Percentiles rank a stretch among this genome's conserved stretches.
Conservation (phyloP, 176 grass and related monocot species). For the Avena eriantha region DNA sequence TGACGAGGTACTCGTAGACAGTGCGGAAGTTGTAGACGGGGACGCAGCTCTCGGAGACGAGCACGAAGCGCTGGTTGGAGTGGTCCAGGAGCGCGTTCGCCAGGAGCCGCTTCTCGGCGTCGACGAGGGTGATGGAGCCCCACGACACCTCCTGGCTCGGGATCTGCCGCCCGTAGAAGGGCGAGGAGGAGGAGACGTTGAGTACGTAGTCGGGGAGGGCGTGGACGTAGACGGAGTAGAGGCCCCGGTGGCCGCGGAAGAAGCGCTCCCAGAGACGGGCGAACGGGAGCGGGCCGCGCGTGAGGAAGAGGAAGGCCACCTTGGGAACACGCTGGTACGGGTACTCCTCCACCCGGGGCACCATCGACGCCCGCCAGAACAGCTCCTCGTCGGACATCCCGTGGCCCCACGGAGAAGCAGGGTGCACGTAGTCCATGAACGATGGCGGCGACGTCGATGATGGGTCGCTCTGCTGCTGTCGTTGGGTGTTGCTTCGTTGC, state of each 20-base stretch:
- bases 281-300: conserved; percentile 61
- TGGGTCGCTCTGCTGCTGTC: neutral
- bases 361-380: conserved; percentile 66
- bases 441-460: neutral
- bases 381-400: conserved; percentile 63
- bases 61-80: conserved; percentile 65
- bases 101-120: conserved; percentile 76
- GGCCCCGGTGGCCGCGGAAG: conserved; percentile 59
- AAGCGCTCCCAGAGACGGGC: conserved; percentile 68
- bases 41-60: conserved; percentile 63
- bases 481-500: neutral
- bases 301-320: conserved; percentile 79
- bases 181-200: conserved; percentile 41
- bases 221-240: conserved; percentile 71
- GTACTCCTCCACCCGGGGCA: conserved; percentile 61
- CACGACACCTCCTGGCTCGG: conserved; percentile 66
- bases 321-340: conserved; percentile 63
- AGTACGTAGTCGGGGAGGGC: conserved; percentile 60
- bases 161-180: conserved; percentile 62
- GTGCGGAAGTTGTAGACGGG: conserved; percentile 68
- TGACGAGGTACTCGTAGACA: conserved; percentile 66
- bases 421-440: conserved; percentile 45
- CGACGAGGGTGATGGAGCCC: conserved; percentile 67
- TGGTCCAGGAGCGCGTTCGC: conserved; percentile 69
- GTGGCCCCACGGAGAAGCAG: conserved; percentile 40